These are phyloP conservation scores for Tirmania nivea DNA, from an alignment of 495 filamentous ascomycete species.

Conservation along the genomic window DNA sequence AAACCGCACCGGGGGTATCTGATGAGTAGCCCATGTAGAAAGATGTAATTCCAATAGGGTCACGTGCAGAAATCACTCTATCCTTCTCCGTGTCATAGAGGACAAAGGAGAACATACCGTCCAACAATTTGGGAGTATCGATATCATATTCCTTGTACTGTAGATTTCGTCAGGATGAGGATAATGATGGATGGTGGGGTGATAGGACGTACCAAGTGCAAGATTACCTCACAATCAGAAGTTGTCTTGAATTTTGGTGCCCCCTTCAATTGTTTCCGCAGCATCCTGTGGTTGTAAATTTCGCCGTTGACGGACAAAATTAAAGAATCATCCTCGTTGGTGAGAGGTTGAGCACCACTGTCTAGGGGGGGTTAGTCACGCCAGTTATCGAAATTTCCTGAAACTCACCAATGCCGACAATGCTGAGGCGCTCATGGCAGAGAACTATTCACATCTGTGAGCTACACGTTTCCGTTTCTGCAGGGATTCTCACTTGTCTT, in stretches of 20 bases:
- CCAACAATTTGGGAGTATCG: conserved; percentile 80
- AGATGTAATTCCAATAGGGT: conserved; percentile 92
- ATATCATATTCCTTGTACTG: conserved; percentile 85
- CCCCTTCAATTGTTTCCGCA: conserved; percentile 61
- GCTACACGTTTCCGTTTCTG: conserved; percentile 1
- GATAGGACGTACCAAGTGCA: conserved; percentile 55
- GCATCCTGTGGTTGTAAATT: conserved; percentile 94
- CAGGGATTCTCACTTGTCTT: conserved; percentile 50
- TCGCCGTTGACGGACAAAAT: conserved; percentile 95
- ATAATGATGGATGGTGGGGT: background rate
- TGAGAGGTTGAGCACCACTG: conserved; percentile 80
- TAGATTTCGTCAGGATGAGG: conserved; percentile 10
- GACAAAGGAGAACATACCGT: conserved; percentile 99
- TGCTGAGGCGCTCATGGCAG: conserved; percentile 88
- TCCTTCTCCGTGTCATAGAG: conserved; percentile 85
- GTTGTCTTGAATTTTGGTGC: conserved; percentile 90
- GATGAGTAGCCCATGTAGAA: conserved; percentile 89
- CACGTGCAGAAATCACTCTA: conserved; percentile 77
- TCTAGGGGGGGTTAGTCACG: conserved; percentile 30
- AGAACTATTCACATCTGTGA: conserved; percentile 42
- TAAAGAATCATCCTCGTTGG: conserved; percentile 72
- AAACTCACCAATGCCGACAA: conserved; percentile 81
- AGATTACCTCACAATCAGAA: conserved; percentile 95
- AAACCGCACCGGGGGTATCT: conserved; percentile 58
- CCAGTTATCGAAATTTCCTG: conserved; percentile 1